Evolutionary conservation across 371 early-diverging fungal species (phyloP), one percentile per base, ranked within the genome.

Genomic region (Mortierella sp.): DNA sequence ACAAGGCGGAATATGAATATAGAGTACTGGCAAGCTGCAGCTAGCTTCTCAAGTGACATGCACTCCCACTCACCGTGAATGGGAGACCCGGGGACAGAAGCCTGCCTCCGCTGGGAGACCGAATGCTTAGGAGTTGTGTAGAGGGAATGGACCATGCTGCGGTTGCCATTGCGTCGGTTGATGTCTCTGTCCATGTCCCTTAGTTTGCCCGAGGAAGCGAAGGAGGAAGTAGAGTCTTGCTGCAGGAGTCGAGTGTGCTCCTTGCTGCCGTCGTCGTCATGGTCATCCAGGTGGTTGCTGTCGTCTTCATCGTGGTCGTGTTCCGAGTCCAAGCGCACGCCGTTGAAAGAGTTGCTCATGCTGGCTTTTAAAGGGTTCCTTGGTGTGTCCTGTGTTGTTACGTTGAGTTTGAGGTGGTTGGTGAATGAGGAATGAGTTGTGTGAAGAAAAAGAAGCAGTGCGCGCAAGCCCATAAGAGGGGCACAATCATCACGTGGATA

Each of bases 231-330:
- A 31, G 69, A 57, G 44, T 71, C 46, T 34, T 57, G 67, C 19
- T 64, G 44, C 24, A 81, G 71, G 51, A 81, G 70, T 13, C 70
- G 31, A 10, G 81, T 81, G 70, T 73, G 40, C 44, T 81, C 81
- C 37, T 76, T 81, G 46, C 81, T 81, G 14, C 73, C 81, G 54
- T 81, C 73, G 46, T 73, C 81, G 19, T 76, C 81, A 6, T 81
- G 73, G 61, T 76, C 61, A 70, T 81, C 81, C 24, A 67, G 54
- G 24, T 46, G 26, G 31, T 73, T 72, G 34, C 59, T 69, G 16
- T 46, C 31, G 14, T 54, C 48, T n/a, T 1, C 26, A 44, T 48
- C 6, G 21, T 69, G 9, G 14, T 19, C 55, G 5, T 19, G 24
- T 40, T 72, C 44, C 5, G 73, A 64, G 21, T 6, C 51, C n/a